Percentiles rank a stretch among this genome's conserved stretches.
Conservation (phyloP, 2,329 filamentous ascomycete genomes). For the Xylaria hypoxylon region DNA sequence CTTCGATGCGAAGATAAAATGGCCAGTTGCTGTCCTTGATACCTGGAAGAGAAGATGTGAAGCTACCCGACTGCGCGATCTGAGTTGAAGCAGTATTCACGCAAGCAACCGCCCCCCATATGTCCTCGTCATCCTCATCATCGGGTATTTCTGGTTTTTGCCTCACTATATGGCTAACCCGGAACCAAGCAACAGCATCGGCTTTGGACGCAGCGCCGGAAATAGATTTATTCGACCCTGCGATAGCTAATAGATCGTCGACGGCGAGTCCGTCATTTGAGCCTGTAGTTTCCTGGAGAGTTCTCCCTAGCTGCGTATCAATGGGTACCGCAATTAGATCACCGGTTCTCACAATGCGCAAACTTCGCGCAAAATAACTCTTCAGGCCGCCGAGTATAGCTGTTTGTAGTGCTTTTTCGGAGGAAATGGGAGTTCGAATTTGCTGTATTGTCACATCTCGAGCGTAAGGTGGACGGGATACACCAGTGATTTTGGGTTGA, state of each 20-base stretch:
- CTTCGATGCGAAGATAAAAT: constrained; percentile 86
- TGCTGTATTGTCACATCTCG: constrained; percentile 88
- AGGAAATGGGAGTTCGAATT: constrained; percentile 88
- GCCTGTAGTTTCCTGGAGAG: constrained; percentile 77
- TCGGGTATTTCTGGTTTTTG: constrained; percentile 63
- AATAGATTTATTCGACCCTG: constrained; percentile 57
- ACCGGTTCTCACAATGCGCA: constrained; percentile 84
- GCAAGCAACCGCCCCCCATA: constrained; percentile 87
- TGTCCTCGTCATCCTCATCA: constrained; percentile 72
- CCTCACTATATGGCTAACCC: constrained; percentile 78
- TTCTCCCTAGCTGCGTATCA: constrained; percentile 84
- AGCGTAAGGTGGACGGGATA: constrained; percentile 68
- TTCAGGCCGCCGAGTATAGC: constrained; percentile 89
- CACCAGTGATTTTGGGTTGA: constrained; percentile 66
- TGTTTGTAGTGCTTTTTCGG: constrained; percentile 85
- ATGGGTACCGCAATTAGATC: constrained; percentile 91
- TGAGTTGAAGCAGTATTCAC: constrained; percentile 89
- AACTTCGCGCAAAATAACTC: constrained; percentile 84
- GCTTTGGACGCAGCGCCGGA: constrained; percentile 51
- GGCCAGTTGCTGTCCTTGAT: constrained; percentile 84
- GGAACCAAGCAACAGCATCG: constrained; percentile 89
- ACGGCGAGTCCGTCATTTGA: constrained; percentile 71
- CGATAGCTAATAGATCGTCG: constrained; percentile 74
- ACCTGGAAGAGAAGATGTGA: constrained; percentile 82
- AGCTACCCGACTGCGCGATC: constrained; percentile 91